Evolutionary conservation across 2,329 filamentous ascomycete genomes (phyloP), one percentile per base, ranked within the genome.

Genomic region (Xylaria polymorpha): DNA sequence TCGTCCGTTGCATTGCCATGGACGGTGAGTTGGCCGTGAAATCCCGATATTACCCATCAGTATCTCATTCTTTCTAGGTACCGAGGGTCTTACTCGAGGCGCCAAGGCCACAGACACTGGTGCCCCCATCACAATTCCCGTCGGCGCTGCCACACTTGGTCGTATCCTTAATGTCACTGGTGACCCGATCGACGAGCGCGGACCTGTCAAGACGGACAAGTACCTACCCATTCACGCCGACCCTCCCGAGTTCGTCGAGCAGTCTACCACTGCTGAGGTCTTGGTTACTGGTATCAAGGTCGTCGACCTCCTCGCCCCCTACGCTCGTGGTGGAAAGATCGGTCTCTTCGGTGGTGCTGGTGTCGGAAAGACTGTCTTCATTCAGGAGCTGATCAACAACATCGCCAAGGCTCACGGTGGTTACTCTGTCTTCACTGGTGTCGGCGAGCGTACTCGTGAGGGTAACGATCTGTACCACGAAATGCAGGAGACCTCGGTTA

Each of bases 391-490:
- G 83, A 99, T 99, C 88, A 99, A 99, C 94, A 99, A 99, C 92
- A 98, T 99, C 83, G 96, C 96, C 87, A 98, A 98, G 91, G 96
- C 96, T 79, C 96, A 99, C 89, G 96, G 96, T 97, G 96, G 96
- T 97, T 99, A 97, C 93, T 99, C 96, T 77, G 96, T 99, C 83
- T 99, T 99, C 92, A 97, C 94, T 83, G 96, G 96, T 95, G 96
- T 99, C 86, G 96, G 96, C 84, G 96, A 99, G 92, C 95, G 96
- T 89, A 99, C 96, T 83, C 96, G 96, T 94, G 96, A 99, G 91
- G 96, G 96, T 90, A 99, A 99, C 91, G 96, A 99, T 91, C 86
- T 99, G 89, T 99, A 99, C 92, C 95, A 99, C 88, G 96, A 99
- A 91, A 99, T 99, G 96, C 96, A 98, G 89, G 95, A 99, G 88